Evolutionary conservation across 2,329 filamentous ascomycete species (phyloP).

Genomic region (Keithomyces neogunnii): DNA sequence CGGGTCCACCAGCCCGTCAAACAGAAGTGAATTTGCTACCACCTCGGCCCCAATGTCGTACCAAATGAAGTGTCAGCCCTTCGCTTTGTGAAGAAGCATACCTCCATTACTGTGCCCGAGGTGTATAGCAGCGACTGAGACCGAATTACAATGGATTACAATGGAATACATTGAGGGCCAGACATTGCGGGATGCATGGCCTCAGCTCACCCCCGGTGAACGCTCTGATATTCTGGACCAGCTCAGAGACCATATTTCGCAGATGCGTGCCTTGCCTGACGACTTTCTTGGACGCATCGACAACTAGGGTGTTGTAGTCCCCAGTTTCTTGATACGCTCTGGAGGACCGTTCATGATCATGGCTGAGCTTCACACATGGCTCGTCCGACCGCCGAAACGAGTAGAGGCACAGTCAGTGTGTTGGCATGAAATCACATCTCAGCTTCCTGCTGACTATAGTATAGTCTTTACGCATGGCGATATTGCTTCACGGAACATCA

Average conservation of each 20-base stretch:
- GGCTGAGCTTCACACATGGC: constrained; percentile 15
- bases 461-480: constrained; percentile 12
- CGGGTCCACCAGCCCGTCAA: too few relatives aligned
- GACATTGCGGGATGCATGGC: constrained; percentile 16
- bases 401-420: constrained; percentile 9
- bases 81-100: constrained; percentile 13
- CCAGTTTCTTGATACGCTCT: constrained; percentile 13
- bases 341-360: constrained; percentile 13
- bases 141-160: constrained; percentile 11
- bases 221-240: constrained; percentile 1
- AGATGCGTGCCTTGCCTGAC: constrained; percentile 13
- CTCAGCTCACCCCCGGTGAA: too few relatives aligned
- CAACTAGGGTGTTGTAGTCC: constrained; percentile 14
- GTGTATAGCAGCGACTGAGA: constrained; percentile 18
- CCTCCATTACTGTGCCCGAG: constrained; percentile 16
- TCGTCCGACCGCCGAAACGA: constrained; percentile 12
- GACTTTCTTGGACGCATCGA: constrained; percentile 13
- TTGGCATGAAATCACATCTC: constrained; percentile 16
- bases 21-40: too few relatives aligned
- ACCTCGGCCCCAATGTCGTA: constrained; percentile 8
- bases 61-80: constrained; percentile 14
- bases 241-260: constrained; percentile 14
- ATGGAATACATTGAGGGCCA: constrained; percentile 19
- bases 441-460: constrained; percentile 10
- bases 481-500: constrained; percentile 9